A percentile compares a stretch with the other conserved stretches of the same genome.
Conservation (phyloP, 1,139 yeast genomes). For the Kodamaea sp. region DNA sequence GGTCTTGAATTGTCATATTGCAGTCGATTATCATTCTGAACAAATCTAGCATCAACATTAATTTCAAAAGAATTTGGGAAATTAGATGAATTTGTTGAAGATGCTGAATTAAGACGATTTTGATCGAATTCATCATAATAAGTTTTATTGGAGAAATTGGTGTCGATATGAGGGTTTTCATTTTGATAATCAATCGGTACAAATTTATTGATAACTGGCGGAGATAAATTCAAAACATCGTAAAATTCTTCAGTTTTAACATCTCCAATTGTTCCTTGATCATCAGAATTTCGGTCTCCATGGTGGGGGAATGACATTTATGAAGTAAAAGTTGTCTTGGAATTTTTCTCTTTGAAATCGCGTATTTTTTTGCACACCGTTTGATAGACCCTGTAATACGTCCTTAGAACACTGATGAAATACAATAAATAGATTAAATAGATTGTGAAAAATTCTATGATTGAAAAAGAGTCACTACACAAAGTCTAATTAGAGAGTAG, state of each 20-base stretch:
- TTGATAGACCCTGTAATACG: no score
- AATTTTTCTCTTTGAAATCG: no score
- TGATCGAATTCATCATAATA: neutral
- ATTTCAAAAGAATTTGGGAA: conserved; percentile 1
- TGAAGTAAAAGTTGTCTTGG: no score
- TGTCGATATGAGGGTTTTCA: neutral
- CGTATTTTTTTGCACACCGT: no score
- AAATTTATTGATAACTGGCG: conserved; percentile 10
- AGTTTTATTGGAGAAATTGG: neutral
- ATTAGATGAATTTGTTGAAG: conserved; percentile 1
- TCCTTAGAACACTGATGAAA: no score
- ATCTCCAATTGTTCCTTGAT: no score
- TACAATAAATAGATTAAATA: no score
- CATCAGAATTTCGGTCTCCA: no score
- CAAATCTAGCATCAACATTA: neutral
- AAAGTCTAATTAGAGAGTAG: no score
- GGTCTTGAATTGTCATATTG: conserved; percentile 3
- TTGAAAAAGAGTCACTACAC: no score
- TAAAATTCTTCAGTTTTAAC: conserved; percentile 8
- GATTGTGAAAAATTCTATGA: no score
- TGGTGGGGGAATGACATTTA: no score
- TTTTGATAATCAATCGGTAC: conserved; percentile 8
- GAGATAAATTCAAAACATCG: conserved; percentile 13
- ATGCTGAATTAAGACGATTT: conserved; percentile 1
- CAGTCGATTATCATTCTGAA: neutral